Base-by-base conservation (phyloP, 768 basidiomycete species). In the Rhodotorula babjevae region DNA sequence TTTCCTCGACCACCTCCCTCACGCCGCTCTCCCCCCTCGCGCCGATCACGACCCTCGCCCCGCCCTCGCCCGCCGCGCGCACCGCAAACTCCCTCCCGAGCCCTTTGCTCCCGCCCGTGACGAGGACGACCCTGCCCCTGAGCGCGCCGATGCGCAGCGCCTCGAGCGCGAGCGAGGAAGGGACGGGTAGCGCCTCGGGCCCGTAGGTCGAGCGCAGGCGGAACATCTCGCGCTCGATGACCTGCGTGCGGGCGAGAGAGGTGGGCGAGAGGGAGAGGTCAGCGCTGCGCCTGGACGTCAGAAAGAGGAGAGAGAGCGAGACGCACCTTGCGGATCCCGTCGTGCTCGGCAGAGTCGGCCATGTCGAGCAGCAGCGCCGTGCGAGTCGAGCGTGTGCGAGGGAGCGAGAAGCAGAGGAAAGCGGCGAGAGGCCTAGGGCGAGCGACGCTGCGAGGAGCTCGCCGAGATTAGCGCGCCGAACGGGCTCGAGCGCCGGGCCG, bases 221-320 rank as follows among this genome's bases (percentile, higher is more conserved):
- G 25, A 36, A 36, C 50, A 63, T 53, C 12, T 63, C 50, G 33
- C 36, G 19, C 62, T 63, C 62, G 40, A 63, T 50, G 49, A 62
- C n/a, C 61, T 62, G 61, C 7, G 47, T 23, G 59, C 6, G 42
- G 25, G 12, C 12, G 25, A n/a, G n/a, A n/a, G 36, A 18, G 12
- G 31, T 42, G 59, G n/a, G 59, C 11, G 23, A 9, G 57, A 8
- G 33, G 33, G 5, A 36, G 36, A 9, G 36, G 9, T n/a, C n/a
- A n/a, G n/a, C n/a, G n/a, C n/a, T n/a, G 16, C 8, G 15, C 31
- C 6, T 42, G 9, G 42, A 7, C 9, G 42, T 8, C 9, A 15
- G 44, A 3, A 46, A 46, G 44, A 11, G 14, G 44, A 12, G 44
- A 14, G 3, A 15, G 14, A 12, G 44, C 44, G 44, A 18, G 44